A percentile compares a stretch with the other conserved stretches of the same genome.
Conservation (phyloP, 768 basidiomycete genomes). For the Leccinum fibrillosum region DNA sequence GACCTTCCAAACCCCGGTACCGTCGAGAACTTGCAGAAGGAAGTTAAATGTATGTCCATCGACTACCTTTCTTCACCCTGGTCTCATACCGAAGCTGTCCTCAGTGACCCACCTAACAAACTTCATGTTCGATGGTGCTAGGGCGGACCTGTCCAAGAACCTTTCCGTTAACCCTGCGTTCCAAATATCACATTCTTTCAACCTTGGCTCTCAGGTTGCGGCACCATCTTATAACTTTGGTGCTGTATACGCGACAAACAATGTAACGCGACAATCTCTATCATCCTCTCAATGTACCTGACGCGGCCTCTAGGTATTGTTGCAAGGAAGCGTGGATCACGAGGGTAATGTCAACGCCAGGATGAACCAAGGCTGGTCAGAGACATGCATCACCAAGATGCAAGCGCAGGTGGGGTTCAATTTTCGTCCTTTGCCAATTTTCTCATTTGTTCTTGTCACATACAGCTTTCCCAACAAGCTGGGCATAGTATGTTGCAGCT, state of each 20-base stretch:
- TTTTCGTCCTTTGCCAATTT: not conserved
- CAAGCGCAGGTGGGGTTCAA: slow-evolving; percentile 72
- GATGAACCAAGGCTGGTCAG: slow-evolving; percentile 86
- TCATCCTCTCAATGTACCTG: slow-evolving; percentile 19
- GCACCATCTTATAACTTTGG: slow-evolving; percentile 93
- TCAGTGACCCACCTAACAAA: slow-evolving; percentile 88
- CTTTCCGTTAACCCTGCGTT: slow-evolving; percentile 93
- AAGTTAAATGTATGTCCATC: slow-evolving; percentile 71
- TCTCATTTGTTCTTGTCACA: slow-evolving; percentile 11
- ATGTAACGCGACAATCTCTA: slow-evolving; percentile 42
- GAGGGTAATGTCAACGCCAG: slow-evolving; percentile 88
- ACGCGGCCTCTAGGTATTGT: slow-evolving; percentile 59
- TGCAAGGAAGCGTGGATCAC: slow-evolving; percentile 93
- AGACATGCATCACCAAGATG: slow-evolving; percentile 73
- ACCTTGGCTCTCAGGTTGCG: slow-evolving; percentile 79
- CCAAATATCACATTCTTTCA: slow-evolving; percentile 97
- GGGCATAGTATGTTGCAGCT: slow-evolving; percentile 91
- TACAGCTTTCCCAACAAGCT: slow-evolving; percentile 67
- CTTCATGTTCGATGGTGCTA: slow-evolving; percentile 95
- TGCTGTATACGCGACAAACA: slow-evolving; percentile 83
- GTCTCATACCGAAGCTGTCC: not conserved
- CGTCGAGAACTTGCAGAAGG: slow-evolving; percentile 89
- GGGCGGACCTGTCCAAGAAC: slow-evolving; percentile 93
- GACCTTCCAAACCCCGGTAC: slow-evolving; percentile 90
- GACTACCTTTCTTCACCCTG: slow-evolving; percentile 2